Base-by-base conservation (phyloP, 2,329 filamentous ascomycete genomes). In the Ceratocystis alfenasii region DNA sequence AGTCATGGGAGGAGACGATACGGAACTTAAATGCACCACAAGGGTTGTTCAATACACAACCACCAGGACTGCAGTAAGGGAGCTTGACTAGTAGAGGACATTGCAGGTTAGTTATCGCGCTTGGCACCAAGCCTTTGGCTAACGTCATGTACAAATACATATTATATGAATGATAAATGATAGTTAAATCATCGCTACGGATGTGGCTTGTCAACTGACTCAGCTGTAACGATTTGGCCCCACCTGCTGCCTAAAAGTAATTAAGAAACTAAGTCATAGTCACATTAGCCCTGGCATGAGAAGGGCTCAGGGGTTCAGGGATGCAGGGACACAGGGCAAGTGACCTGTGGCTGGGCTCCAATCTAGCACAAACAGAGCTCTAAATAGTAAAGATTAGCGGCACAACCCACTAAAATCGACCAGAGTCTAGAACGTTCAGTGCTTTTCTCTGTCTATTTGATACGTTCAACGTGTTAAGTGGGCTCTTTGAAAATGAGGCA, bases 1-100 rank as follows among this genome's bases (percentile, higher is more conserved):
- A 53, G 3, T 44, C 59, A 3, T 67, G 66, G 62, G 63, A 67
- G 12, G 63, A 67, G 36, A 59, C 66, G 7, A 48, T 67, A 25
- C 48, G 67, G n/a, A 61, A 33, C 6, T 48, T 67, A 5, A 55
- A 60, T 36, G 53, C 46, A 41, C 22, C 25, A 12, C 59, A 36
- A 62, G 25, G 33, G 10, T 22, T 63, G 20, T 67, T 62, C 44
- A 59, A 63, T 45, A 48, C 57, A 15, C 63, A 48, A 12, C 22
- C 66, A 22, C 28, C 63, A 17, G 66, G 66, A 17, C 64, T 65
- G 46, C 65, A 65, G 60, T 59, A 62, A 36, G 36, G 36, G 36
- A 22, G 59, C 48, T 36, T 55, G n/a, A 22, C 17, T 41, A 12
- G 36, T 41, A 41, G 36, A 41, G 36, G 10, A 41, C 3, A 41